These are phyloP conservation scores for Scedosporium boydii DNA, from an alignment of 2,329 filamentous ascomycete genomes.

Conservation along the genomic window DNA sequence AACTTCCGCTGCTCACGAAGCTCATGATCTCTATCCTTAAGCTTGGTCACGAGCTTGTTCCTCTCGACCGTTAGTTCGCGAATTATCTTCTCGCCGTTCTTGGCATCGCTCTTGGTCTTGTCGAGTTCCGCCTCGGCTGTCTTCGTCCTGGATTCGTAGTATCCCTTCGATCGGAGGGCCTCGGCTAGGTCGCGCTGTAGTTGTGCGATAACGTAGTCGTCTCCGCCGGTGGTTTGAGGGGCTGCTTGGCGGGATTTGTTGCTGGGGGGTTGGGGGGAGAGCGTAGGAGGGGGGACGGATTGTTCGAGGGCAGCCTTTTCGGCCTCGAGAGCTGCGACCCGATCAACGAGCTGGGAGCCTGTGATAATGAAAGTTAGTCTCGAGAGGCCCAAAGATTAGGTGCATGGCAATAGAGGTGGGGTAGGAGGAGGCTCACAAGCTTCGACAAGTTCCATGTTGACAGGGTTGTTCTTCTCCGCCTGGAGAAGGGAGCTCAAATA, in stretches of 20 bases:
- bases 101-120: conserved; percentile 49
- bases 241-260: conserved; percentile 10
- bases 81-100: conserved; percentile 52
- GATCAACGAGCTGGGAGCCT: conserved; percentile 60
- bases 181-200: conserved; percentile 63
- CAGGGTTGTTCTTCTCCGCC: conserved; percentile 55
- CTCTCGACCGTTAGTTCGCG: conserved; percentile 53
- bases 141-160: conserved; percentile 56
- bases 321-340: conserved; percentile 53
- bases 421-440: conserved; percentile 52
- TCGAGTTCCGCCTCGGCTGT: conserved; percentile 54
- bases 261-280: conserved; percentile 13
- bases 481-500: conserved; percentile 68
- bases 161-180: conserved; percentile 63
- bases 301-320: conserved; percentile 35
- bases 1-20: conserved; percentile 74
- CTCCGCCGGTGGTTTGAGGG: conserved; percentile 2
- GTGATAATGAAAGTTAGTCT: not conserved
- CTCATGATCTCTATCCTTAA: conserved; percentile 80
- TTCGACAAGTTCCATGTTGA: conserved; percentile 60
- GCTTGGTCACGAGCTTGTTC: conserved; percentile 49
- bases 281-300: conserved; percentile 11
- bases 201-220: conserved; percentile 26
- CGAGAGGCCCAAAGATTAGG: not conserved
- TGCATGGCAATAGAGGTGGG: conserved; percentile 3